Conservation (phyloP, 345 rosid genomes). For the Anacardium occidentale region DNA sequence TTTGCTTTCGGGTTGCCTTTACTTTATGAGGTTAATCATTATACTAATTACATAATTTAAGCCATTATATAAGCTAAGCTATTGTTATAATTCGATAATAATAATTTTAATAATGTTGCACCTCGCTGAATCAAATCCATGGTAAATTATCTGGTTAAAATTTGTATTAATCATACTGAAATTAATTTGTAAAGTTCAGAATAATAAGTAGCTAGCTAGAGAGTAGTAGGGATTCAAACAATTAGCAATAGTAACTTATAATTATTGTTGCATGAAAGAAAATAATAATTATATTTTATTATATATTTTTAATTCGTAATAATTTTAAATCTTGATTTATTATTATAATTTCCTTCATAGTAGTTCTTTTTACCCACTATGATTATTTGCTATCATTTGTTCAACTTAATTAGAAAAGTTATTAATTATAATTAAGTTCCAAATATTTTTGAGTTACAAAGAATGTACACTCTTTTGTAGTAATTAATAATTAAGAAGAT, state of each 20-base stretch:
- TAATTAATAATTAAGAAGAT: background rate
- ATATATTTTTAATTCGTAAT: background rate
- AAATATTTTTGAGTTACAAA: background rate
- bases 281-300: background rate
- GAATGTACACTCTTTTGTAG: background rate
- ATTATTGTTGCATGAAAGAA: background rate
- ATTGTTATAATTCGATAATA: slow-evolving; percentile 1
- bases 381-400: background rate
- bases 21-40: background rate
- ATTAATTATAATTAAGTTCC: no score
- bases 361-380: background rate
- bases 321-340: background rate
- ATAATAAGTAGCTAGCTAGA: no score
- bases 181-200: background rate
- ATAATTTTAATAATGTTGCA: slow-evolving; percentile 9
- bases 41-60: slow-evolving; percentile 7
- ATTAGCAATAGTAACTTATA: no score
- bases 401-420: background rate
- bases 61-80: slow-evolving; percentile 9
- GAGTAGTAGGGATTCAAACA: no score
- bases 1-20: background rate
- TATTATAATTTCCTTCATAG: background rate
- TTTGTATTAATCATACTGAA: background rate
- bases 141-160: slow-evolving; percentile 12
- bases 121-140: background rate